A percentile compares a stretch with the other conserved stretches of the same genome.
phyloP scores from a whole-genome alignment of 2,329 filamentous ascomycete genomes.

The Boeremia lycopersici region DNA sequence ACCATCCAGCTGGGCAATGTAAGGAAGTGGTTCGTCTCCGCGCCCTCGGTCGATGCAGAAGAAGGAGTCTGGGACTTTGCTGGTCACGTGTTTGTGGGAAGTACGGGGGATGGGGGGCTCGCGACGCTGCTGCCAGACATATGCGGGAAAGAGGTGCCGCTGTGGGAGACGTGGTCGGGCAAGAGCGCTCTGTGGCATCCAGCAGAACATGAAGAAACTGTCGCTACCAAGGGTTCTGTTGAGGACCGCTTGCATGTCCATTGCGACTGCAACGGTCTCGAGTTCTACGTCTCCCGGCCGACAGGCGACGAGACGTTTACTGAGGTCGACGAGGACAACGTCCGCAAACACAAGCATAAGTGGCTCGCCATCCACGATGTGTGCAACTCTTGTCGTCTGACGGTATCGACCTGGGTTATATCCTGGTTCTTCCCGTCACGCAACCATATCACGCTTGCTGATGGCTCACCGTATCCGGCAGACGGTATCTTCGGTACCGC shows the following conservation, averaged over 20 bases:
- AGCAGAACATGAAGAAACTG: neutral
- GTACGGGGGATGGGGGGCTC: conserved; percentile 48
- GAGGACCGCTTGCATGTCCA: conserved; percentile 47
- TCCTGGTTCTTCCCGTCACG: conserved; percentile 71
- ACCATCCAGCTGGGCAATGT: neutral
- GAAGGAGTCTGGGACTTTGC: conserved; percentile 32
- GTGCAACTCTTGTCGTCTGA: conserved; percentile 66
- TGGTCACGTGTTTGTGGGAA: conserved; percentile 40
- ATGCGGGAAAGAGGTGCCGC: conserved; percentile 28
- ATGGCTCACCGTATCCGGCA: conserved; percentile 48
- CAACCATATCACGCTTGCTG: conserved; percentile 59
- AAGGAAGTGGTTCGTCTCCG: conserved; percentile 25
- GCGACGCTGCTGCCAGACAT: conserved; percentile 39
- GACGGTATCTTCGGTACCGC: conserved; percentile 50
- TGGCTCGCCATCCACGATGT: conserved; percentile 52
- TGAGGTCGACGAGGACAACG: conserved; percentile 9
- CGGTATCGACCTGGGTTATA: conserved; percentile 67
- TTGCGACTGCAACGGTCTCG: conserved; percentile 63
- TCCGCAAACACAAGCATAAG: conserved; percentile 14
- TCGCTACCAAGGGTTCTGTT: too few species aligned
- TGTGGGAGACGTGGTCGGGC: conserved; percentile 28
- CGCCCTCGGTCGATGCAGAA: conserved; percentile 40
- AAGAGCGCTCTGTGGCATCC: conserved; percentile 4
- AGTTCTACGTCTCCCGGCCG: conserved; percentile 64
- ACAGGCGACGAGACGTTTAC: conserved; percentile 45